Evolutionary conservation across 495 filamentous ascomycete genomes (phyloP).

Genomic region (Neurospora discreta): DNA sequence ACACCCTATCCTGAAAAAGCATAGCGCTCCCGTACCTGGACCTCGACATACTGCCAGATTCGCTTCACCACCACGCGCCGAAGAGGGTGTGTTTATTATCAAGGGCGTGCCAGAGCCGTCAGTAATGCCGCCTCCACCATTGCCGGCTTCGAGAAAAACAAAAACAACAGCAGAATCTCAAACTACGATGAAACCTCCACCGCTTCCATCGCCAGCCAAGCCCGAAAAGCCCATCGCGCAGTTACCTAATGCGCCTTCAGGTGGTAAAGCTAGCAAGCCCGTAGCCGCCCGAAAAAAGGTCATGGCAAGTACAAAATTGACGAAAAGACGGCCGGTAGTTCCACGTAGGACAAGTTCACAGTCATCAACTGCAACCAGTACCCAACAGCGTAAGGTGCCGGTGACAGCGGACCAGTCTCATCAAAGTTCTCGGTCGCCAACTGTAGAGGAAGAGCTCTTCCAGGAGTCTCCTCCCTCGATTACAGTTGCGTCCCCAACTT

Average conservation of each 20-base stretch:
- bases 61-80: slow-evolving; percentile 33
- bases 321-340: slow-evolving; percentile 26
- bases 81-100: slow-evolving; percentile 21
- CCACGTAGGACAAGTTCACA: slow-evolving; percentile 32
- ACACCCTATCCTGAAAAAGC: slow-evolving; percentile 43
- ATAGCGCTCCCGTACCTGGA: slow-evolving; percentile 36
- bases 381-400: slow-evolving; percentile 4
- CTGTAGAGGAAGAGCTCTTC: not conserved
- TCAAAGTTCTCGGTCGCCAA: slow-evolving; percentile 1
- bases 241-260: not conserved
- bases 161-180: not conserved
- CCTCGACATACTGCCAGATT: slow-evolving; percentile 41
- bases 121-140: slow-evolving; percentile 15
- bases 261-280: not conserved
- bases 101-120: slow-evolving; percentile 4
- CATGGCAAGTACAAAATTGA: slow-evolving; percentile 24
- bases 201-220: slow-evolving; percentile 5
- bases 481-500: not conserved
- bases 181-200: slow-evolving; percentile 15
- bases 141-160: not conserved
- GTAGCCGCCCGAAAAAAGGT: slow-evolving; percentile 20
- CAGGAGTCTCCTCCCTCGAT: not conserved
- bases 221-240: not conserved
- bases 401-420: slow-evolving; percentile 5
- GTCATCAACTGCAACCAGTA: slow-evolving; percentile 22